Percentiles rank a stretch among this genome's conserved stretches.
Evolutionary conservation across 768 basidiomycete species (phyloP).

Genomic region (Neoboletus magnificus): DNA sequence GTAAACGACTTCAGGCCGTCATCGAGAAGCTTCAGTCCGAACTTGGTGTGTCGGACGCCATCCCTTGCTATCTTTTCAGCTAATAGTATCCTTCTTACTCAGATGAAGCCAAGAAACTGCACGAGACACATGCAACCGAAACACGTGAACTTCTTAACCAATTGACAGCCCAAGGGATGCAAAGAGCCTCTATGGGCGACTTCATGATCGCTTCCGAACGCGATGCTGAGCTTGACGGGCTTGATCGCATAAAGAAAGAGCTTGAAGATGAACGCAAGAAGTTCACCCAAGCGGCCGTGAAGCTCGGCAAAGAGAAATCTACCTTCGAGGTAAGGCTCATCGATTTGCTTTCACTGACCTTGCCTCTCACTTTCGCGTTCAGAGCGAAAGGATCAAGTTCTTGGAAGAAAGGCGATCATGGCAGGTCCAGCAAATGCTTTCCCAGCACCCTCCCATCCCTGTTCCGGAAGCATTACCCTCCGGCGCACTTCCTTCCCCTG

Average conservation of each 20-base stretch:
- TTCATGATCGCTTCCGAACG: slow-evolving; percentile 48
- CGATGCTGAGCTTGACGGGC: slow-evolving; percentile 52
- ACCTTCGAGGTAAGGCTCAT: slow-evolving; percentile 55
- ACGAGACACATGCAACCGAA: slow-evolving; percentile 40
- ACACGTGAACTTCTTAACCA: slow-evolving; percentile 55
- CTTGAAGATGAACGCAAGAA: slow-evolving; percentile 64
- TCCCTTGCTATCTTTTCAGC: slow-evolving; percentile 1
- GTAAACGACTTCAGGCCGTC: slow-evolving; percentile 46
- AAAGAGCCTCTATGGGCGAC: slow-evolving; percentile 38
- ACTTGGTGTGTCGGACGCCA: slow-evolving; percentile 44
- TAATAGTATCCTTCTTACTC: slow-evolving; percentile 6
- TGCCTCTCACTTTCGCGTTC: slow-evolving; percentile 4
- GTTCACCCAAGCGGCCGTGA: slow-evolving; percentile 61
- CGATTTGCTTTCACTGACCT: background rate
- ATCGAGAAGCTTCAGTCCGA: slow-evolving; percentile 54
- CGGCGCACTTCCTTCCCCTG: slow-evolving; percentile 12
- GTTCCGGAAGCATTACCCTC: slow-evolving; percentile 23
- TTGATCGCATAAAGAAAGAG: slow-evolving; percentile 51
- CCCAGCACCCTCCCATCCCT: slow-evolving; percentile 48
- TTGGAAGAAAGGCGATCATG: slow-evolving; percentile 72
- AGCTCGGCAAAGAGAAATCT: slow-evolving; percentile 61
- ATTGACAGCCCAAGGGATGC: slow-evolving; percentile 42
- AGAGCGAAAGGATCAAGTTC: slow-evolving; percentile 62
- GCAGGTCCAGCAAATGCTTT: slow-evolving; percentile 62
- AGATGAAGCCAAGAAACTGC: slow-evolving; percentile 50